Base-by-base conservation (phyloP, 441 rosid species). In the Arabidopsis lyrata region DNA sequence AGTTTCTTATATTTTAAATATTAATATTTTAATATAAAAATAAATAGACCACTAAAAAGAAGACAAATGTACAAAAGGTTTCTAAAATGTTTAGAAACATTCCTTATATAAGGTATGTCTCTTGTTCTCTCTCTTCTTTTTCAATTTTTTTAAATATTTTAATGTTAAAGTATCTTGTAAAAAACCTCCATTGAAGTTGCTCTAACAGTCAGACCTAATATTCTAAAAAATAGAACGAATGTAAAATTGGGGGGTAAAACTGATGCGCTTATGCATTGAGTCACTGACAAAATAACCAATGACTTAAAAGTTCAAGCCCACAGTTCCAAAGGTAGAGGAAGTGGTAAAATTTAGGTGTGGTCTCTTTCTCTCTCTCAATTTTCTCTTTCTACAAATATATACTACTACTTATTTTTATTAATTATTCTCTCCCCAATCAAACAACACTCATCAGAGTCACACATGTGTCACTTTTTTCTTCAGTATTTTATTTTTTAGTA, bases 291-390 rank as follows among this genome's bases (percentile, higher is more conserved):
- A 77, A 70, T 65, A 32, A 39, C 48, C 71, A 36, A 14, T 48
- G 56, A 50, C 68, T 41, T 57, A 56, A 73, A 76, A 49, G 68
- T 41, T 65, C 63, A 70, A 50, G 56, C 80, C 71, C 63, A 75
- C 73, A 59, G 84, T 74, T 76, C 77, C 78, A 66, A 68, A 59
- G 58, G 53, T 48, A 11, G 70, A 62, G 81, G 80, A 77, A 79
- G 70, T 76, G 67, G 64, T 73, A 29, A 56, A 53, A 66, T 35
- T 32, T 31, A 20, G 6, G 57, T 76, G 13, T 11, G 41, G 48
- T 38, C 49, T 70, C 31, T 56, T 15, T 65, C 70, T 72, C 60
- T 64, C 55, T 20, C 66, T 29, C 35, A 31, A 5, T 24, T 18
- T 71, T 58, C 24, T 73, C 71, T 36, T 14, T 55, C 48, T 14